These are phyloP conservation scores for Vickermania ingenoplastis DNA, from an alignment of 208 protist genomes.

Conservation along the genomic window DNA sequence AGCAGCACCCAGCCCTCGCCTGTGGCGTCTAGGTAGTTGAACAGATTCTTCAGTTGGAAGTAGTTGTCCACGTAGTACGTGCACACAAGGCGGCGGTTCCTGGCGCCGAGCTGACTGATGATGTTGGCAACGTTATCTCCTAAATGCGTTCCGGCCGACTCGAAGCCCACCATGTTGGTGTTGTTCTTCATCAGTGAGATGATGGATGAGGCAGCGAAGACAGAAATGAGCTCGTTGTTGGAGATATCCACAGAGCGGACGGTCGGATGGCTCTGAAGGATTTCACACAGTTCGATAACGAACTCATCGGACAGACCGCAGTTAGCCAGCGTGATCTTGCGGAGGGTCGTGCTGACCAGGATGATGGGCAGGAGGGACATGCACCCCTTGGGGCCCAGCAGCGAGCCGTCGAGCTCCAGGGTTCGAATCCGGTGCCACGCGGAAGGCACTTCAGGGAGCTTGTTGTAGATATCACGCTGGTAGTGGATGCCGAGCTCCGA, in stretches of 20 bases:
- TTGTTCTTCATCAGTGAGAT: conserved; percentile 61
- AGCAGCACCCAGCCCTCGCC: conserved; percentile 67
- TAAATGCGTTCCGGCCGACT: conserved; percentile 57
- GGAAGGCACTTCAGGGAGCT: conserved; percentile 43
- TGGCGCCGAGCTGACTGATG: conserved; percentile 43
- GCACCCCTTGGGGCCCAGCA: conserved; percentile 65
- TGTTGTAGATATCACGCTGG: conserved; percentile 38
- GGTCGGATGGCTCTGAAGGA: conserved; percentile 52
- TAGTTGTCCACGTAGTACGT: conserved; percentile 76
- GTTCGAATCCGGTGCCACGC: conserved; percentile 63
- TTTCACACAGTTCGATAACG: conserved; percentile 33
- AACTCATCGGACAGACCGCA: conserved; percentile 73
- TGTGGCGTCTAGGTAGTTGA: conserved; percentile 69
- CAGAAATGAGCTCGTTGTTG: conserved; percentile 64
- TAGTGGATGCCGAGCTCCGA: conserved; percentile 54
- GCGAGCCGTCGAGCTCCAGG: conserved; percentile 34
- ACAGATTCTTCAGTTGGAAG: conserved; percentile 77
- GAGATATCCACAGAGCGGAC: conserved; percentile 63
- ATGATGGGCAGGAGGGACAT: conserved; percentile 70
- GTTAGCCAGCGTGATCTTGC: conserved; percentile 40
- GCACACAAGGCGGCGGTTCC: conserved; percentile 37
- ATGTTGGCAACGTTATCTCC: conserved; percentile 57
- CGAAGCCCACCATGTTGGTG: conserved; percentile 62
- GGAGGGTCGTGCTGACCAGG: conserved; percentile 54
- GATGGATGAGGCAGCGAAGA: conserved; percentile 55